Conservation (phyloP, 805 yeast genomes). For the Lipomyces sp. region DNA sequence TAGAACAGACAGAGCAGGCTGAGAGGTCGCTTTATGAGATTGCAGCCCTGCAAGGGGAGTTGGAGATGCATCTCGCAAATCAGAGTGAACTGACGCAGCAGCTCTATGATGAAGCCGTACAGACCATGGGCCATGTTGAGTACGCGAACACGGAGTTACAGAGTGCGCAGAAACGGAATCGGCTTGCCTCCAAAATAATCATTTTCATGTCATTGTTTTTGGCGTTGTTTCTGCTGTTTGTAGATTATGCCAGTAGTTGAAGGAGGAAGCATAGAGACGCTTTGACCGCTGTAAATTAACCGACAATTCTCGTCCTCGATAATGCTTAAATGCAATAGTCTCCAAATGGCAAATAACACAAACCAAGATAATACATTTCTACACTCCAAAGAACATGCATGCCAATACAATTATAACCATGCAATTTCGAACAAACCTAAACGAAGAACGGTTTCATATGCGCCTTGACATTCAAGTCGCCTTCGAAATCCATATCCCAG, state of each 20-base stretch:
- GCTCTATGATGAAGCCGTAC: constrained; percentile 68
- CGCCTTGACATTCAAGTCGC: constrained; percentile 19
- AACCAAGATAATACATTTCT: background rate
- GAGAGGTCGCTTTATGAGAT: constrained; percentile 60
- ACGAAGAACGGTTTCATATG: background rate
- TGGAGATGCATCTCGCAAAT: constrained; percentile 69
- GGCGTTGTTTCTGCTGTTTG: constrained; percentile 59
- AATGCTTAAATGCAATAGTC: background rate
- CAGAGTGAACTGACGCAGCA: constrained; percentile 73
- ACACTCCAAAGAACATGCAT: background rate
- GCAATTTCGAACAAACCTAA: background rate
- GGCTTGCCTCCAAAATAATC: constrained; percentile 62
- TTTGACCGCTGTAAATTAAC: background rate
- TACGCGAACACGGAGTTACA: constrained; percentile 73
- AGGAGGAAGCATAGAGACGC: background rate
- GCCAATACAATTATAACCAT: background rate
- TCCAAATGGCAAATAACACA: background rate
- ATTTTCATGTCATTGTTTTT: constrained; percentile 59
- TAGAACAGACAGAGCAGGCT: constrained; percentile 48
- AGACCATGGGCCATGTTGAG: constrained; percentile 64
- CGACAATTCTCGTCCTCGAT: background rate
- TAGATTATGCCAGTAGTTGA: constrained; percentile 32
- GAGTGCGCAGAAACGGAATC: constrained; percentile 69
- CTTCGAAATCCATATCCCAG: constrained; percentile 35
- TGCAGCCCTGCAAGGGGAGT: constrained; percentile 72